Evolutionary conservation across 768 basidiomycete species (phyloP).

Genomic region (Stropharia rugosoannulata): DNA sequence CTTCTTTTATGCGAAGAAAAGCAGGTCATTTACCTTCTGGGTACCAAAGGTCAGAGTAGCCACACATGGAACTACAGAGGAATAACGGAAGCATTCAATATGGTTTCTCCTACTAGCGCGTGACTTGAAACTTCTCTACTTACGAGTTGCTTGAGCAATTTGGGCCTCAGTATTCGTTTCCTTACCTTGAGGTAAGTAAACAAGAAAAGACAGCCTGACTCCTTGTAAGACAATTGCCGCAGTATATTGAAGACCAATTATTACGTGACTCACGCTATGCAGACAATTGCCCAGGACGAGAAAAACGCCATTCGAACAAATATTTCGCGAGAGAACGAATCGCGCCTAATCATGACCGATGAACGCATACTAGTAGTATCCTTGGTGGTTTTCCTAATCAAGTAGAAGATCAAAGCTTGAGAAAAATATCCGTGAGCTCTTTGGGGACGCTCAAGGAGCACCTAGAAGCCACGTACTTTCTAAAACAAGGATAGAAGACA

Average conservation of each 20-base stretch:
- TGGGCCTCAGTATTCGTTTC: not conserved
- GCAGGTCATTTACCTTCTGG: not conserved
- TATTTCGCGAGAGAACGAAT: not conserved
- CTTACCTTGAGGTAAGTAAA: not conserved
- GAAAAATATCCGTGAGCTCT: not conserved
- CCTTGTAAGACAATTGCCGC: not conserved
- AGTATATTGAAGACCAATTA: not conserved
- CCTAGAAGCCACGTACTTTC: slow-evolving; percentile 4
- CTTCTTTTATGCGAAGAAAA: not conserved
- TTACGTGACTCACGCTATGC: not conserved
- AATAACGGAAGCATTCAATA: not conserved
- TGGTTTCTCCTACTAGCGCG: not conserved
- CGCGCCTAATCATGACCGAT: not conserved
- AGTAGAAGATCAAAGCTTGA: not conserved
- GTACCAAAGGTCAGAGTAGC: not conserved
- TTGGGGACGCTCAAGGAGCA: too few species aligned
- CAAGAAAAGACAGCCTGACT: not conserved
- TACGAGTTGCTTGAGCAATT: not conserved
- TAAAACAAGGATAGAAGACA: slow-evolving; percentile 39
- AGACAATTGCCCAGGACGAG: not conserved
- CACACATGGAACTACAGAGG: not conserved
- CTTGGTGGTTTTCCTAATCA: not conserved
- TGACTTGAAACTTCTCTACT: not conserved
- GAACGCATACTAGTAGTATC: not conserved
- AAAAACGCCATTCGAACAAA: not conserved